These are phyloP conservation scores for Aspergillus fijiensis DNA, from an alignment of 2,329 filamentous ascomycete species.

Conservation along the genomic window DNA sequence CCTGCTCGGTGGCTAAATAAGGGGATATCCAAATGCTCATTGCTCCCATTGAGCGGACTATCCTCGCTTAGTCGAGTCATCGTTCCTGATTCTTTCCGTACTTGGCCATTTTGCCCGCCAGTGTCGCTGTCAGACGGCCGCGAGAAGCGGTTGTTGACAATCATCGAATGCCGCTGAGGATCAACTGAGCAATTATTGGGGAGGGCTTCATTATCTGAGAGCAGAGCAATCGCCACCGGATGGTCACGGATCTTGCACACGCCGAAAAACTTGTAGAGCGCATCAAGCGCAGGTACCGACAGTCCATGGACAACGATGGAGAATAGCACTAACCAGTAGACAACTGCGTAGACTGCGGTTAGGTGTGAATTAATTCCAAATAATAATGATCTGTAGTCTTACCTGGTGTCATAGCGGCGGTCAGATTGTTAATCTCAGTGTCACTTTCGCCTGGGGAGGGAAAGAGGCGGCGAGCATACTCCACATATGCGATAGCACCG, in stretches of 20 bases:
- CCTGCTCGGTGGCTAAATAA: constrained; percentile 2
- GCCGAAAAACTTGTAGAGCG: constrained; percentile 31
- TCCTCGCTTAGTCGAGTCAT: constrained; percentile 18
- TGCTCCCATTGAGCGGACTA: not conserved
- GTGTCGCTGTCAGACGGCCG: constrained; percentile 16
- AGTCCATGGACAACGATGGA: constrained; percentile 42
- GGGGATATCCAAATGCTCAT: not conserved
- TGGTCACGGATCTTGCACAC: constrained; percentile 34
- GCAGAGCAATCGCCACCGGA: constrained; percentile 33
- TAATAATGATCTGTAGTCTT: constrained; percentile 1
- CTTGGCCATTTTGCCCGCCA: constrained; percentile 1
- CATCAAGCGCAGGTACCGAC: constrained; percentile 37
- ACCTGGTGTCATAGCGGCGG: constrained; percentile 42
- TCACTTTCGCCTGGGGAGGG: constrained; percentile 42
- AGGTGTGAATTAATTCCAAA: not conserved
- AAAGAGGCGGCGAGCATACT: constrained; percentile 47
- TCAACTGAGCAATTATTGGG: constrained; percentile 36
- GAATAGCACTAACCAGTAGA: constrained; percentile 49
- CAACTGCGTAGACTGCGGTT: constrained; percentile 30
- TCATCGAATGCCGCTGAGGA: constrained; percentile 28
- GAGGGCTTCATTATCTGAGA: constrained; percentile 37
- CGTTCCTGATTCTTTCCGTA: constrained; percentile 9
- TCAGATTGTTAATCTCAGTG: constrained; percentile 42
- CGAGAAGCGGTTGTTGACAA: constrained; percentile 39
- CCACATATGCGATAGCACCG: constrained; percentile 49